A percentile compares a stretch with the other conserved stretches of the same genome.
phyloP scores from a whole-genome alignment of 306 rosid species.

The Cicer bijugum region DNA sequence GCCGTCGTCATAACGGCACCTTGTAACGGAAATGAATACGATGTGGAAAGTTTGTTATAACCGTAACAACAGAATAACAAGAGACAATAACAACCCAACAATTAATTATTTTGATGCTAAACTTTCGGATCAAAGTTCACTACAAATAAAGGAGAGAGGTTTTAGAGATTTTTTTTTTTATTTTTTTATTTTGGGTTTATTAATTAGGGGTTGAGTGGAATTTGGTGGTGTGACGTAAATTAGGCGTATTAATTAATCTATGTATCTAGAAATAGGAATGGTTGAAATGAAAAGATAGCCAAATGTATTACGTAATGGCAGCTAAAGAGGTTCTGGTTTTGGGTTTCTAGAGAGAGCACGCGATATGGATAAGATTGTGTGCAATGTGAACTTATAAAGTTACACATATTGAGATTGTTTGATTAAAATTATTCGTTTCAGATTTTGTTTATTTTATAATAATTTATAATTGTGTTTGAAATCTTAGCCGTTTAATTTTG shows the following conservation, averaged over 20 bases:
- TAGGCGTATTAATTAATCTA: neutral
- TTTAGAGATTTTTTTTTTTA: too few relatives aligned
- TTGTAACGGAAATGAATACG: neutral
- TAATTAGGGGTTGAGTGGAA: neutral
- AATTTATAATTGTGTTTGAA: too few relatives aligned
- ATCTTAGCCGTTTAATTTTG: too few relatives aligned
- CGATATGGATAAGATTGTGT: neutral
- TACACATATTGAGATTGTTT: too few relatives aligned
- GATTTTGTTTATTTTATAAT: too few relatives aligned
- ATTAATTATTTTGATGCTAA: neutral
- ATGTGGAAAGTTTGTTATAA: conserved; percentile 21
- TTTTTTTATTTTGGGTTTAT: neutral
- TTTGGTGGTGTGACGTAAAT: neutral
- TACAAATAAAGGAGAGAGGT: conserved; percentile 5
- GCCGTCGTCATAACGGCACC: conserved; percentile 2
- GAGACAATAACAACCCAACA: neutral
- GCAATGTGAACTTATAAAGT: too few relatives aligned
- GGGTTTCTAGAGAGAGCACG: conserved; percentile 1
- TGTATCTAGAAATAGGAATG: neutral
- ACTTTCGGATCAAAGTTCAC: neutral
- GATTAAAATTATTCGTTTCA: too few relatives aligned
- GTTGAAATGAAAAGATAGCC: neutral
- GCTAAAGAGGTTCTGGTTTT: neutral
- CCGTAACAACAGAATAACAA: neutral
- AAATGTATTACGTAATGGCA: conserved; percentile 4